Base-by-base conservation (phyloP, 345 rosid species). In the Hibiscus syriacus region DNA sequence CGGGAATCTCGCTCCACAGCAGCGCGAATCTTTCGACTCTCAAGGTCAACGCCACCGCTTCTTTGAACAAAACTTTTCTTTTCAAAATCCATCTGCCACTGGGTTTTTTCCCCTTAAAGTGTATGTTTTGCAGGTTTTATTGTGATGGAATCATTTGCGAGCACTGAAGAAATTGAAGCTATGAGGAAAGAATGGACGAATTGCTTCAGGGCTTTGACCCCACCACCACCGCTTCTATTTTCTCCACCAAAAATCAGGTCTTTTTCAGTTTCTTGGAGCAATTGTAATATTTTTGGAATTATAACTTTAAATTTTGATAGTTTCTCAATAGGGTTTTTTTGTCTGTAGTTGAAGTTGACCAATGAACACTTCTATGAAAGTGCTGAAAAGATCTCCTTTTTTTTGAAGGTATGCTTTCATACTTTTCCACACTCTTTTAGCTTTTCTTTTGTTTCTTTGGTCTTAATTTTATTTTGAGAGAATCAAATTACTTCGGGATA, bases 201-300 rank as follows among this genome's bases (percentile, higher is more conserved):
- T 75, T 95, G 78, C 86, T 95, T 12, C 66, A 68, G 41, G 83
- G 79, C 1, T 95, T 88, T 66, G 97, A 90, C 67, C 59, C 57
- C 10, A 78, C 67, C 69, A 75, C 89, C 65, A 76, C 80, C 63
- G 80, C 90, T 49, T 94, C 95, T 3, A 75, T 95, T 59, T 95
- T 92, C 91, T 94, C 99, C 66, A 88, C 99, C 63, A 92, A 66
- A 70, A 88, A 90, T 64, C 99, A 88, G 89, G 97, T 93, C 69
- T 4, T 8, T n/a, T 70, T 4, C 5, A 13, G 20, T 49, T 49
- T 39, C 13, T 12, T 16, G 1, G 6, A 23, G 25, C 1, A 10
- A 56, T 30, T n/a, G 20, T 45, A 32, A 64, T 16, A 56, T 38
- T 50, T 69, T 34, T 4, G 55, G 53, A 43, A 55, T 20, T 55